Conservation (phyloP, 495 filamentous ascomycete species). For the Hyphodiscus hymeniophilus region DNA sequence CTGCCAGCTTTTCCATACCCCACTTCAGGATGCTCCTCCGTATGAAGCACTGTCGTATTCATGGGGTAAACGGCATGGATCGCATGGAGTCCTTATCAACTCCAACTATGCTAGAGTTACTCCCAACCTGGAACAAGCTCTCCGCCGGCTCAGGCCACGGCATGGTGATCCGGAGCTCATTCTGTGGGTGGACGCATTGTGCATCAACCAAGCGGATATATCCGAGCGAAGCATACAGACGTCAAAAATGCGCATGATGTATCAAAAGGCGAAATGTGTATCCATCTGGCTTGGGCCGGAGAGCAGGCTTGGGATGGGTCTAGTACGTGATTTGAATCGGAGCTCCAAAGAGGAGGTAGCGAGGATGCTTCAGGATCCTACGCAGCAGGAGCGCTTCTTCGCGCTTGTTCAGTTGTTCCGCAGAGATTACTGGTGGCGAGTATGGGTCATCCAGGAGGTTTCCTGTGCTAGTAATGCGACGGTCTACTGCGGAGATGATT, state of each 20-base stretch:
- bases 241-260: constrained; percentile 17
- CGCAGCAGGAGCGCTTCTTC: neutral
- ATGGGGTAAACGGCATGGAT: constrained; percentile 10
- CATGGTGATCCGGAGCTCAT: constrained; percentile 1
- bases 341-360: neutral
- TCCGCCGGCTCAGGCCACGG: constrained; percentile 6
- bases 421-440: constrained; percentile 19
- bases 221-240: constrained; percentile 17
- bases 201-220: constrained; percentile 21
- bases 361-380: neutral
- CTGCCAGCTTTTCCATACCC: constrained; percentile 10
- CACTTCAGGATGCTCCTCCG: constrained; percentile 11
- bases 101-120: constrained; percentile 1
- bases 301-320: constrained; percentile 2
- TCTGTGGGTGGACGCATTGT: constrained; percentile 17
- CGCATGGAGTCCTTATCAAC: neutral
- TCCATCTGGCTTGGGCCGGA: constrained; percentile 19
- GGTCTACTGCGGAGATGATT: constrained; percentile 14
- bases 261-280: constrained; percentile 15
- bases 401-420: constrained; percentile 12
- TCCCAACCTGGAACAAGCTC: constrained; percentile 10
- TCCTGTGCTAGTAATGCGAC: constrained; percentile 1
- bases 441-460: constrained; percentile 23
- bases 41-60: constrained; percentile 20
- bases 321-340: constrained; percentile 9